Evolutionary conservation across 805 yeast species (phyloP), one percentile per base, ranked within the genome.

Genomic region (Starmera dryadoides): DNA sequence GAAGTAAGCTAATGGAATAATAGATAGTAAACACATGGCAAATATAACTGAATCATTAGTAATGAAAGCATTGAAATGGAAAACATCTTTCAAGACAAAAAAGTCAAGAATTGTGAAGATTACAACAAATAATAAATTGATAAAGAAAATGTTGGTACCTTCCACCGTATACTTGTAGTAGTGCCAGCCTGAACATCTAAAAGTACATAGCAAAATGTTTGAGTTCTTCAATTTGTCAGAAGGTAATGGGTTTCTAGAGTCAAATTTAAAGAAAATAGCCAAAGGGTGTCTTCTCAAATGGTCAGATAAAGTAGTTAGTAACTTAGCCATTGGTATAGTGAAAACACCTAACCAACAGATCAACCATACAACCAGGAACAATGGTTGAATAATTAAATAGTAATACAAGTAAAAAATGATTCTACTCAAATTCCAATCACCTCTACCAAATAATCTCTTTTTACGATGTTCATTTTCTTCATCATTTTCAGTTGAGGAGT

Each of bases 151-250:
- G 59, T 93, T 91, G 2, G 97, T 89, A 43, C 98, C 98, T 47
- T 86, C 97, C 35, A 93, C 86, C 0, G 98, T 93, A 60, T 86
- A 89, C 66, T 93, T 93, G 68, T 89, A 93, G 63, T 93, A 93
- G 58, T 88, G 96, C 58, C 77, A 72, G 1, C 98, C 98, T 47
- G 87, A 79, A 40, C 95, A 86, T 54, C 98, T 75, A 63, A 87
- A 91, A 1, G 98, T 89, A 62, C 96, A 88, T 31, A 93, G 68
- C 36, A 93, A 61, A 41, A 93, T 78, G 51, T 76, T 72, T 35
- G 77, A 68, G 35, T 71, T 65, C 21, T 57, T 55, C 34, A 38
- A 43, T 35, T 16, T 43, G 47, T 38, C 54, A 39, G 42, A 50
- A 28, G 43, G 52, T 34, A 39, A 37, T 26, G 41, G 56, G 45